A percentile compares a stretch with the other conserved stretches of the same genome.
Conservation (phyloP, 805 yeast genomes). For the Diddensiella caesifluorescens region DNA sequence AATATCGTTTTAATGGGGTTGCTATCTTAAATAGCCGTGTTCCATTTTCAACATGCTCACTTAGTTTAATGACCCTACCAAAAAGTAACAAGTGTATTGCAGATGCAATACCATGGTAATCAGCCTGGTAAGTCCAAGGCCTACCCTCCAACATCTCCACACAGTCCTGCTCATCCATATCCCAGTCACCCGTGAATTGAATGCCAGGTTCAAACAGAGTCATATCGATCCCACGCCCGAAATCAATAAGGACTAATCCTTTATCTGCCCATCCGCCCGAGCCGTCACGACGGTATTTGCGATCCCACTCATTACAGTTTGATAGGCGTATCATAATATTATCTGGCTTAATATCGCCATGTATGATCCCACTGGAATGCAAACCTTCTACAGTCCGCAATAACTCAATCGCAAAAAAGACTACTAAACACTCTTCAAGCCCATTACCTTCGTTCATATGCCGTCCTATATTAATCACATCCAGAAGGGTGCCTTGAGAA, state of each 20-base stretch:
- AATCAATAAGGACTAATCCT: slow-evolving; percentile 67
- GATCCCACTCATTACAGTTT: slow-evolving; percentile 19
- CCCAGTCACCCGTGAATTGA: slow-evolving; percentile 56
- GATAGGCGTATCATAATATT: slow-evolving; percentile 70
- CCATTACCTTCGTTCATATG: slow-evolving; percentile 23
- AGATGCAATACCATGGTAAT: slow-evolving; percentile 77
- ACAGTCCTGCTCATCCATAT: slow-evolving; percentile 64
- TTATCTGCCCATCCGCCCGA: slow-evolving; percentile 44
- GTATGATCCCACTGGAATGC: slow-evolving; percentile 65
- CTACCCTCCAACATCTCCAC: slow-evolving; percentile 54
- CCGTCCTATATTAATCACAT: slow-evolving; percentile 49
- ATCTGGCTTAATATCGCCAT: slow-evolving; percentile 82
- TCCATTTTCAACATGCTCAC: slow-evolving; percentile 21
- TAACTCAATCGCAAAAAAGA: slow-evolving; percentile 62
- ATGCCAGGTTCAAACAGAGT: slow-evolving; percentile 46
- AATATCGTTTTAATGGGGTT: slow-evolving; percentile 58
- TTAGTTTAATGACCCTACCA: slow-evolving; percentile 55
- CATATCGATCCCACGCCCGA: slow-evolving; percentile 75
- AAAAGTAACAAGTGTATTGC: slow-evolving; percentile 68
- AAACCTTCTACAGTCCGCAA: slow-evolving; percentile 52
- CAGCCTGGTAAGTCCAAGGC: slow-evolving; percentile 76
- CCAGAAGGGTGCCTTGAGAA: slow-evolving; percentile 68
- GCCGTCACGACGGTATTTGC: slow-evolving; percentile 34
- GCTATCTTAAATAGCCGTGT: slow-evolving; percentile 33
- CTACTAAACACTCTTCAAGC: slow-evolving; percentile 55